These are phyloP conservation scores for Dujonia santamariae DNA, from an alignment of 1,139 yeast species.

Conservation along the genomic window DNA sequence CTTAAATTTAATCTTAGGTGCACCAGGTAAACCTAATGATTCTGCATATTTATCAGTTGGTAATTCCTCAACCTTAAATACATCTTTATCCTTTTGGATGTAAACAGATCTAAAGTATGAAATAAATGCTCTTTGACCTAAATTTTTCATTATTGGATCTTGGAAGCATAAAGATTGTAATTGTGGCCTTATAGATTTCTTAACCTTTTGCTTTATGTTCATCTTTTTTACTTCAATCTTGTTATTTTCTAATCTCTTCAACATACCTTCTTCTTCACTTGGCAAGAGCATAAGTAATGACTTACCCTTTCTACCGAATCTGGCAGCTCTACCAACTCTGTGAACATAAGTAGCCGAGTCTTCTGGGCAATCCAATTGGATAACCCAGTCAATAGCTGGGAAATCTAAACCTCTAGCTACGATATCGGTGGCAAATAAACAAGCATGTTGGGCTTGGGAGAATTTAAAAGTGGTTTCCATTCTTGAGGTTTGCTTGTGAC, in stretches of 20 bases:
- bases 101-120: slow-evolving; percentile 84
- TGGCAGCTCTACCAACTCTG: slow-evolving; percentile 94
- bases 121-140: slow-evolving; percentile 94
- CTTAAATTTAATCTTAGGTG: slow-evolving; percentile 81
- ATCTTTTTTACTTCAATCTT: slow-evolving; percentile 70
- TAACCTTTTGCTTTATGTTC: slow-evolving; percentile 73
- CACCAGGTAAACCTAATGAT: slow-evolving; percentile 91
- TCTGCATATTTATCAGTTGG: slow-evolving; percentile 84
- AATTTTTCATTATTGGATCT: slow-evolving; percentile 85
- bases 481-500: slow-evolving; percentile 92
- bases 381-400: slow-evolving; percentile 97
- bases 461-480: slow-evolving; percentile 86
- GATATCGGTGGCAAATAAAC: slow-evolving; percentile 92
- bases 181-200: slow-evolving; percentile 77
- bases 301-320: slow-evolving; percentile 88
- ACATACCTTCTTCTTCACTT: slow-evolving; percentile 74
- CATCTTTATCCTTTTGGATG: slow-evolving; percentile 82
- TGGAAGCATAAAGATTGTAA: slow-evolving; percentile 88
- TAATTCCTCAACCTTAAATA: slow-evolving; percentile 71
- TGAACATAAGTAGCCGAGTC: slow-evolving; percentile 94
- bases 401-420: slow-evolving; percentile 97
- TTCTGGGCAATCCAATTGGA: slow-evolving; percentile 95
- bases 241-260: slow-evolving; percentile 57
- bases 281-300: slow-evolving; percentile 83
- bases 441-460: slow-evolving; percentile 80